These are phyloP conservation scores for Tagetes erecta DNA, from an alignment of 129 eudicot species.

Conservation along the genomic window DNA sequence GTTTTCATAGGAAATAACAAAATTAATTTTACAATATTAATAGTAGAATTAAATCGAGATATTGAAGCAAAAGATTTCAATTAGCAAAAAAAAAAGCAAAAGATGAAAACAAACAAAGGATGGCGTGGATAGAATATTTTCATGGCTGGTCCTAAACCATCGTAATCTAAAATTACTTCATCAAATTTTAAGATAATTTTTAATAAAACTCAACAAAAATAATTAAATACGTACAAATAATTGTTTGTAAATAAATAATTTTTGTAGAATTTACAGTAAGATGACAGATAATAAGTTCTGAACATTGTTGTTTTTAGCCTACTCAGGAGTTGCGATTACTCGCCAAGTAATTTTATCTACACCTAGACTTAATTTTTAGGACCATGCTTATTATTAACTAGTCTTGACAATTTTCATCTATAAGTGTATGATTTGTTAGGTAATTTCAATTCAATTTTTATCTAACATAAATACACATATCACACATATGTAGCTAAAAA, in stretches of 20 bases:
- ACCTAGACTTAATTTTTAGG: too few relatives aligned
- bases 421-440: too few relatives aligned
- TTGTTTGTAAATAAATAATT: too few relatives aligned
- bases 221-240: not conserved
- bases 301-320: too few relatives aligned
- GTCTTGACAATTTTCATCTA: too few relatives aligned
- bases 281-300: too few relatives aligned
- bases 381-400: too few relatives aligned
- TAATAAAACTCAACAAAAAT: not conserved
- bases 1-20: not conserved
- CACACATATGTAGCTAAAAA: not conserved
- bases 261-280: too few relatives aligned
- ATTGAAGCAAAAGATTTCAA: conserved; percentile 29
- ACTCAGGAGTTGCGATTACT: too few relatives aligned
- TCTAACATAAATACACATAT: too few relatives aligned
- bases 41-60: conserved; percentile 9
- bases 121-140: conserved; percentile 30
- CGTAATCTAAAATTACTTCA: conserved; percentile 8
- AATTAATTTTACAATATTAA: not conserved
- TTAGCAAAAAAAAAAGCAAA: conserved; percentile 19
- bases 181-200: not conserved
- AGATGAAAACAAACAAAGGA: conserved; percentile 14
- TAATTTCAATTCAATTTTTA: too few relatives aligned
- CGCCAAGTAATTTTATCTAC: too few relatives aligned
- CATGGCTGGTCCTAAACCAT: conserved; percentile 31